Percentiles rank a stretch among this genome's conserved stretches.
Conservation (phyloP, 805 yeast genomes). For the Yarrowia deformans region DNA sequence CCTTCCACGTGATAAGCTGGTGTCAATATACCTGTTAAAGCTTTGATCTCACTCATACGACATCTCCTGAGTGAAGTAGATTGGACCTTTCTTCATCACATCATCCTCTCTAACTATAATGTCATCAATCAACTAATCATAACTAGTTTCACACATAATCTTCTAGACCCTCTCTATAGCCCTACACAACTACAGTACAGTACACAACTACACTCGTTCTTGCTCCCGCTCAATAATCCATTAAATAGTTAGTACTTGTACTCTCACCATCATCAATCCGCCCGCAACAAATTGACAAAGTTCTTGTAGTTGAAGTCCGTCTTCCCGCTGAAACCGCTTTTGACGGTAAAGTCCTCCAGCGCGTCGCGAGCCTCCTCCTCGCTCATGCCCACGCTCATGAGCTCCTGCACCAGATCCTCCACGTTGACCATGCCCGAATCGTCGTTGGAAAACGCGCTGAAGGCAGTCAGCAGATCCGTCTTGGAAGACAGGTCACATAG, state of each 20-base stretch:
- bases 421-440: constrained; percentile 56
- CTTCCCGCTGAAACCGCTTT: constrained; percentile 63
- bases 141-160: no score
- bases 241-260: constrained; percentile 18
- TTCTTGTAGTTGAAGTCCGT: constrained; percentile 63
- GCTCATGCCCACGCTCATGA: constrained; percentile 57
- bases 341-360: constrained; percentile 60
- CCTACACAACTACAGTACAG: no score
- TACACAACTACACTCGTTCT: no score
- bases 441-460: constrained; percentile 58
- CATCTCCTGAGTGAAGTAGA: no score
- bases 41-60: no score
- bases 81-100: no score
- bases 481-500: constrained; percentile 60
- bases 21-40: no score
- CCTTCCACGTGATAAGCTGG: no score
- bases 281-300: constrained; percentile 56
- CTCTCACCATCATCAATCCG: constrained; percentile 20
- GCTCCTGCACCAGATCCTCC: constrained; percentile 58
- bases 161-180: no score
- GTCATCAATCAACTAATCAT: no score
- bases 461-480: constrained; percentile 64
- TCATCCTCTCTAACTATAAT: no score
- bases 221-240: neutral
- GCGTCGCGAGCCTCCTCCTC: constrained; percentile 56